Base-by-base conservation (phyloP, 805 yeast species). In the Candida wancherniae region DNA sequence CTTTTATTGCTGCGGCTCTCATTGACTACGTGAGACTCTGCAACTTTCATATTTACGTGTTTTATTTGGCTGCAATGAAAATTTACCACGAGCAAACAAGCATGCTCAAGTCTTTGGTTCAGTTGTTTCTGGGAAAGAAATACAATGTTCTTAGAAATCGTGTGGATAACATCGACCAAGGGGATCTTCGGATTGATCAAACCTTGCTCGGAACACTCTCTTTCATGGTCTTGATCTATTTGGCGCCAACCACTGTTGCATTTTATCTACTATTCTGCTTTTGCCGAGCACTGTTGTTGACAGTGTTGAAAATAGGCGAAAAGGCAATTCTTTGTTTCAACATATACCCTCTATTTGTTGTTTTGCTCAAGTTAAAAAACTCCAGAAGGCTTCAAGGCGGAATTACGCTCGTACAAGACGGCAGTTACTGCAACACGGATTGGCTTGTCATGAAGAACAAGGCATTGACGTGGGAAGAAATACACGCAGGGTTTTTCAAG, bases 51-150 rank as follows among this genome's bases (percentile, higher is more conserved):
- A 65, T 87, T 1, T 75, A 75, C 38, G 69, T 86, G 36, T 85
- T 90, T 50, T 86, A 86, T 49, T 71, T 74, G 44, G 79, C 92
- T 6, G 74, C 90, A 10, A 79, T 95, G 4, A 77, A 82, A 44
- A 68, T 92, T 6, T 90, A 82, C 57, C 71, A 73, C 37, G 79
- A 86, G 71, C 95, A 85, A 47, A 55, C 83, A 13, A 70, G 70
- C 22, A 71, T 80, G 6, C 55, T 92, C 37, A 63, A 65, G 29
- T 84, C 96, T 9, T 64, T 92, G 33, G 84, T 84, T 57, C 80
- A 86, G 42, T 63, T 94, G 24, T 90, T 92, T 47, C 71, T 90
- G 34, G 99, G 99, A 1, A 83, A 82, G 55, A 87, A 88, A 55
- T 80, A 77, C 44, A 92, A 92, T 50, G 77, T 81, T 3, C 61